Conservation (phyloP, 345 rosid species). For the Ceriops decandra region DNA sequence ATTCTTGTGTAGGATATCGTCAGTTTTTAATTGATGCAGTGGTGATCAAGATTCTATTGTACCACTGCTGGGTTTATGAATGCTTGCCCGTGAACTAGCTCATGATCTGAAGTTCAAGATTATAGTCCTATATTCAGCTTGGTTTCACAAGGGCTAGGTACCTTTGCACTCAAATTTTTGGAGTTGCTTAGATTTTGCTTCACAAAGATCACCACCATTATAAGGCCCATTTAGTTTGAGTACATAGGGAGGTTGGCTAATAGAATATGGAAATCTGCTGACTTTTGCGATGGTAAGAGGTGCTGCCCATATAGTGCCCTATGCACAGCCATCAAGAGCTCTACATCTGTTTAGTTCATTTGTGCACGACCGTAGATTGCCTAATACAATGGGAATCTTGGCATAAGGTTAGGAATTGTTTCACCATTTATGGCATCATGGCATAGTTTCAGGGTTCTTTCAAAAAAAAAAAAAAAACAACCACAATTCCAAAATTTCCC, state of each 20-base stretch:
- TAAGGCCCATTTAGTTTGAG: background rate
- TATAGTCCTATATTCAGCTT: conserved; percentile 69
- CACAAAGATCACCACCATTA: too few relatives aligned
- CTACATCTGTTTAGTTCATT: conserved; percentile 72
- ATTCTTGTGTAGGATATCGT: too few relatives aligned
- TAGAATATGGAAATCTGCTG: conserved; percentile 67
- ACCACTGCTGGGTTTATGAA: conserved; percentile 80
- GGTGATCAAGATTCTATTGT: conserved; percentile 92
- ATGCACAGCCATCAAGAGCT: conserved; percentile 81
- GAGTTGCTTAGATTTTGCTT: too few relatives aligned
- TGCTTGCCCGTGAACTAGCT: conserved; percentile 72
- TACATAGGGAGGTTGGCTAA: conserved; percentile 62
- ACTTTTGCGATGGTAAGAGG: conserved; percentile 83
- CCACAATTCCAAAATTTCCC: background rate
- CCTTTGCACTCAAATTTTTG: background rate
- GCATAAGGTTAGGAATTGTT: conserved; percentile 9
- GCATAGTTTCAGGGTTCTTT: background rate
- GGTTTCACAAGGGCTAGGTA: conserved; percentile 98
- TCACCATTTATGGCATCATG: background rate
- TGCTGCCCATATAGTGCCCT: conserved; percentile 96
- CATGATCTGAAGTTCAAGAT: conserved; percentile 50
- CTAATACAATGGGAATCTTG: conserved; percentile 41
- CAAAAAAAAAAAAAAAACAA: too few relatives aligned
- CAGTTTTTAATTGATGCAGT: conserved; percentile 25
- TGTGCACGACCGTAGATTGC: conserved; percentile 59